Evolutionary conservation across 139 green algal genomes (phyloP).

Genomic region (Marvania coccoides): DNA sequence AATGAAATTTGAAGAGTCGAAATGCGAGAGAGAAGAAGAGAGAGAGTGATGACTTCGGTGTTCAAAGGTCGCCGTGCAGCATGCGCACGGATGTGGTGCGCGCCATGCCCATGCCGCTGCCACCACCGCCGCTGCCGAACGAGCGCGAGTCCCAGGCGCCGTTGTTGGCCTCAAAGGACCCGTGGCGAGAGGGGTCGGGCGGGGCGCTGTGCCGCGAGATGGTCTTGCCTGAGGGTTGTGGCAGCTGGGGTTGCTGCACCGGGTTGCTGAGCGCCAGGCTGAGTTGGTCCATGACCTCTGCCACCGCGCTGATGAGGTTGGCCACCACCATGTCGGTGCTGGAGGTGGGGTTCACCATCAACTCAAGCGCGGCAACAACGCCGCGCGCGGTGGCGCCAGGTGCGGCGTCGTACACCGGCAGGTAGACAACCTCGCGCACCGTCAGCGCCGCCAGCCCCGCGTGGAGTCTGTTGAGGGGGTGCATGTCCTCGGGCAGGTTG

Average conservation of each 20-base stretch:
- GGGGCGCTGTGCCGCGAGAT: too few relatives aligned
- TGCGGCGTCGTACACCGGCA: slow-evolving; percentile 23
- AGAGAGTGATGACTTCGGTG: too few relatives aligned
- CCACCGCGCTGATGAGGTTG: neutral
- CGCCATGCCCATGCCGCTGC: too few relatives aligned
- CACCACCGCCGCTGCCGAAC: neutral
- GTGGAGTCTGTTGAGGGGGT: slow-evolving; percentile 22
- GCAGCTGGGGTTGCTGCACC: too few relatives aligned
- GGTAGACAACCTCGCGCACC: slow-evolving; percentile 24
- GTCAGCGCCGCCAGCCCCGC: neutral
- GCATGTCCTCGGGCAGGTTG: slow-evolving; percentile 8
- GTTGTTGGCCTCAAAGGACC: neutral
- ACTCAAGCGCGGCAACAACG: slow-evolving; percentile 28
- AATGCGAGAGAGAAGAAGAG: too few relatives aligned
- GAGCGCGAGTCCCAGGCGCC: neutral
- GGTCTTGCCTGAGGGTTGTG: too few relatives aligned
- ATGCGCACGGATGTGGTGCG: too few relatives aligned
- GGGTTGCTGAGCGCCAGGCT: slow-evolving; percentile 1
- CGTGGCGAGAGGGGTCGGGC: too few relatives aligned
- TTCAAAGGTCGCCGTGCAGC: too few relatives aligned
- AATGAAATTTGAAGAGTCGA: too few relatives aligned
- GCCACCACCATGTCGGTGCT: slow-evolving; percentile 9
- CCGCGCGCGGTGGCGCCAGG: neutral
- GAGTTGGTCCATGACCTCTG: neutral
- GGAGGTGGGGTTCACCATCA: slow-evolving; percentile 19